A percentile compares a stretch with the other conserved stretches of the same genome.
phyloP scores from a whole-genome alignment of 139 green algal species.

The Chlorella sorokiniana region DNA sequence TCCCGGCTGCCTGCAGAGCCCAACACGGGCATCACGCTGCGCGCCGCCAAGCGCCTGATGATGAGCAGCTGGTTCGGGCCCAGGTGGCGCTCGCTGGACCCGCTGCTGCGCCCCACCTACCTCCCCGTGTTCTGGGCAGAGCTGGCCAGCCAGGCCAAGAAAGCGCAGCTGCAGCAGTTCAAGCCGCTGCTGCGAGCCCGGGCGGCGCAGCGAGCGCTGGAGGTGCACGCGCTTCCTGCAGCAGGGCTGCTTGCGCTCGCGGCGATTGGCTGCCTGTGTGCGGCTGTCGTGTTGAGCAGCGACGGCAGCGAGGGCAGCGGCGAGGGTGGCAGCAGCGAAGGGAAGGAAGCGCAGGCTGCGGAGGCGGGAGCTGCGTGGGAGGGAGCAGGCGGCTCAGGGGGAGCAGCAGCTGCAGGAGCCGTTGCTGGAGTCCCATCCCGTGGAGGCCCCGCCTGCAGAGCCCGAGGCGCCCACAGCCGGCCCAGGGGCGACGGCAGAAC shows the following conservation, averaged over 20 bases:
- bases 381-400: neutral
- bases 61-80: constrained; percentile 50
- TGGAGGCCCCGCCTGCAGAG: neutral
- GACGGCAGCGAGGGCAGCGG: neutral
- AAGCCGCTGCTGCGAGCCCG: constrained; percentile 7
- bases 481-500: too few species aligned
- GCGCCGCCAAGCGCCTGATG: constrained; percentile 56
- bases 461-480: too few species aligned
- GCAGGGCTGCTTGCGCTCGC: neutral
- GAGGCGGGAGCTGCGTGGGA: neutral
- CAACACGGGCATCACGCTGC: constrained; percentile 56
- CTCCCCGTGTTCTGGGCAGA: constrained; percentile 68
- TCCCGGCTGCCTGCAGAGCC: constrained; percentile 16
- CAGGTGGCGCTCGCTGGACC: constrained; percentile 46
- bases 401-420: neutral
- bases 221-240: neutral
- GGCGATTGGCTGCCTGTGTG: neutral
- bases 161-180: constrained; percentile 1
- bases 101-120: constrained; percentile 43
- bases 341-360: neutral
- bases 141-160: constrained; percentile 21
- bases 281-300: neutral
- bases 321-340: neutral
- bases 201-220: neutral
- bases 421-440: neutral